Evolutionary conservation across 1,284 basidiomycete species (phyloP).

Genomic region (Ganoderma sinense): DNA sequence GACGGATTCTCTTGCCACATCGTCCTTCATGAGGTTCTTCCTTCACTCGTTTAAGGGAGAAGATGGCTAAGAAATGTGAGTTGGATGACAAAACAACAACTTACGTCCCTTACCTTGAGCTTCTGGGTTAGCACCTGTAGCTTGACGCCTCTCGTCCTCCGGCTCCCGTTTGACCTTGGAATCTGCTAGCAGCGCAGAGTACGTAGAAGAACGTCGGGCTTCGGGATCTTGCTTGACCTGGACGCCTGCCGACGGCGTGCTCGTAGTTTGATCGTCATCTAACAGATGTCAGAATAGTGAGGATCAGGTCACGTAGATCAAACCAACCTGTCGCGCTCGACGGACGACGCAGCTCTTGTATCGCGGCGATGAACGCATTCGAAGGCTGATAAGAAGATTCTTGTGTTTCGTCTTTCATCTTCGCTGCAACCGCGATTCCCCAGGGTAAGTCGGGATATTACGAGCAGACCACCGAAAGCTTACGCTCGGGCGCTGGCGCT

Average conservation of each 20-base stretch:
- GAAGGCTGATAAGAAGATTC: constrained; percentile 1
- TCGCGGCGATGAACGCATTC: not conserved
- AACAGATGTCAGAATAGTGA: too few species aligned
- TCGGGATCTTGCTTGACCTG: not conserved
- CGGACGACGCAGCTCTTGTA: not conserved
- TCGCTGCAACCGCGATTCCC: not conserved
- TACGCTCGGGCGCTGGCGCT: not conserved
- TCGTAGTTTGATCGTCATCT: not conserved
- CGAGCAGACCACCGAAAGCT: too few species aligned
- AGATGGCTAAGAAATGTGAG: not conserved
- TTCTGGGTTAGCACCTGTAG: too few species aligned
- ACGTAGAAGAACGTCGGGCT: not conserved
- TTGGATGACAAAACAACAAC: too few species aligned
- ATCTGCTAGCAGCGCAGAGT: not conserved
- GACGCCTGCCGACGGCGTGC: not conserved
- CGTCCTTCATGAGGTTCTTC: not conserved
- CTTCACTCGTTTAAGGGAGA: not conserved
- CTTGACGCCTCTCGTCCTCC: not conserved
- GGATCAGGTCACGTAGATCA: not conserved
- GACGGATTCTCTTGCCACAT: not conserved
- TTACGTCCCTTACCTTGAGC: not conserved
- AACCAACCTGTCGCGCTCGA: not conserved
- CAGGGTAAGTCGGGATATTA: not conserved
- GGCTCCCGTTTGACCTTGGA: not conserved
- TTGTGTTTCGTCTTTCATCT: not conserved